phyloP scores from a whole-genome alignment of 768 basidiomycete species.

The Lyophyllum decastes region DNA sequence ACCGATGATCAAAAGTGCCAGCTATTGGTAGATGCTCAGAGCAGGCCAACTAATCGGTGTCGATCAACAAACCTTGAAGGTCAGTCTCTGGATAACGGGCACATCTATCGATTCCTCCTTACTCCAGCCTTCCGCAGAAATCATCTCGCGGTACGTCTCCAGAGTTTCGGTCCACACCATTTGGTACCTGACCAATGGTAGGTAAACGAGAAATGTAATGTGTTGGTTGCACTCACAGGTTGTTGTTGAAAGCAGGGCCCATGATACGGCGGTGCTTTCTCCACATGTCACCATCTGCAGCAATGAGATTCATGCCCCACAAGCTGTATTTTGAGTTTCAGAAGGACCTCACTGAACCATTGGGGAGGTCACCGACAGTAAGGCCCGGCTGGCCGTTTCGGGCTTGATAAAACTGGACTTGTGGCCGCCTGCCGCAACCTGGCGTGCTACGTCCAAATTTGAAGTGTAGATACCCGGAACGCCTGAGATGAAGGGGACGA shows the following conservation, averaged over 20 bases:
- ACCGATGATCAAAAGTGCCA: constrained; percentile 44
- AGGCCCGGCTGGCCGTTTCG: constrained; percentile 24
- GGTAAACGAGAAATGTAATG: background rate
- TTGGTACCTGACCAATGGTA: constrained; percentile 24
- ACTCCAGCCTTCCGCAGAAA: constrained; percentile 30
- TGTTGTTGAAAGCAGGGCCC: constrained; percentile 44
- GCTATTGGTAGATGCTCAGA: constrained; percentile 22
- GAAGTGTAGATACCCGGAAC: constrained; percentile 39
- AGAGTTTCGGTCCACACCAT: constrained; percentile 37
- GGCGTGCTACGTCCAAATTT: constrained; percentile 48
- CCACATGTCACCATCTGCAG: constrained; percentile 45
- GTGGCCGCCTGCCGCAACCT: constrained; percentile 40
- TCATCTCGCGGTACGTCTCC: constrained; percentile 34
- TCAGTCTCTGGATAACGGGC: constrained; percentile 26
- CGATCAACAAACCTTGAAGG: constrained; percentile 28
- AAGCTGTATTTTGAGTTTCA: constrained; percentile 29
- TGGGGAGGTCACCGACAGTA: constrained; percentile 30
- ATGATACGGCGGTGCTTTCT: constrained; percentile 46
- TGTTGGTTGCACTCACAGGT: constrained; percentile 29
- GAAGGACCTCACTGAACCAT: background rate
- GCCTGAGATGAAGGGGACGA: constrained; percentile 41
- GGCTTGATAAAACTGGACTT: constrained; percentile 44
- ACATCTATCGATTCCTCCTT: constrained; percentile 18
- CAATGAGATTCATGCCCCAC: constrained; percentile 50
- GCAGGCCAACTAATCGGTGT: no score